Evolutionary conservation across 495 filamentous ascomycete genomes (phyloP).

Genomic region (Neurospora intermedia): DNA sequence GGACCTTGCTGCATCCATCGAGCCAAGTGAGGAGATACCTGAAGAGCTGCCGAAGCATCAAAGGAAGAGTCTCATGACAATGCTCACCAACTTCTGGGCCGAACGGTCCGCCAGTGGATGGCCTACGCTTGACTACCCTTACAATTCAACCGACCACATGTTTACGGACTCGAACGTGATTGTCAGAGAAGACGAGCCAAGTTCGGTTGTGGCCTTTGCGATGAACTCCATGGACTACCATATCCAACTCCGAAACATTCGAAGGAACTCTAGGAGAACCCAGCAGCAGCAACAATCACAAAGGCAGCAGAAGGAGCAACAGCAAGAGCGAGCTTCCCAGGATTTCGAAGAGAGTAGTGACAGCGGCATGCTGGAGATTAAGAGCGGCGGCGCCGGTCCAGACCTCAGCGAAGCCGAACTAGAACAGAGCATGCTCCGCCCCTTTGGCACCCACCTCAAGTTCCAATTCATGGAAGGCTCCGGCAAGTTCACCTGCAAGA

Average conservation of each 20-base stretch:
- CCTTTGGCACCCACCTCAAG: constrained; percentile 83
- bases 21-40: constrained; percentile 51
- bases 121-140: constrained; percentile 87
- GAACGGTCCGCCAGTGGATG: constrained; percentile 94
- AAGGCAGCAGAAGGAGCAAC: constrained; percentile 16
- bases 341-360: constrained; percentile 23
- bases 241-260: constrained; percentile 63
- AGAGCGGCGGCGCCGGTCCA: constrained; percentile 11
- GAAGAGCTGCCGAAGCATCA: constrained; percentile 83
- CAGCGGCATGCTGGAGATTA: constrained; percentile 16
- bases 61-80: constrained; percentile 82
- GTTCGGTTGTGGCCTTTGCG: constrained; percentile 88
- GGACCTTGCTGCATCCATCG: constrained; percentile 51
- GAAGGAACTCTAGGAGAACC: constrained; percentile 16
- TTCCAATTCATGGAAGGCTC: constrained; percentile 88
- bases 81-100: constrained; percentile 96
- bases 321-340: constrained; percentile 1
- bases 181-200: constrained; percentile 93
- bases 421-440: constrained; percentile 65
- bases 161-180: constrained; percentile 98
- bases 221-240: constrained; percentile 78
- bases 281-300: not conserved
- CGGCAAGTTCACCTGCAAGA: constrained; percentile 92
- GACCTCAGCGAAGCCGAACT: constrained; percentile 43
- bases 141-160: constrained; percentile 80